Evolutionary conservation across 345 rosid species (phyloP).

Genomic region (Eucalyptus albens): DNA sequence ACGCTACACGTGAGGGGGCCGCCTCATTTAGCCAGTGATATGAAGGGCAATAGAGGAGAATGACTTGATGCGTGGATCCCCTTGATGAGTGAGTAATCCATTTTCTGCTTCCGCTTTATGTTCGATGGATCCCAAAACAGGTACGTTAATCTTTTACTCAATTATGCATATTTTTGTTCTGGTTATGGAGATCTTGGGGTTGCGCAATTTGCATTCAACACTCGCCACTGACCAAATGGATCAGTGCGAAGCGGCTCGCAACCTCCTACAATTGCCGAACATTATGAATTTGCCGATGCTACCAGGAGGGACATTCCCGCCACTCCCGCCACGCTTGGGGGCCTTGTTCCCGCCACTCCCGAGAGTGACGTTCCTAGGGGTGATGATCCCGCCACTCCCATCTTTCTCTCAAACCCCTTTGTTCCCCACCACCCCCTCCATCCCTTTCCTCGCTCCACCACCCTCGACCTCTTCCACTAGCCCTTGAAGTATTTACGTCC

Average conservation of each 20-base stretch:
- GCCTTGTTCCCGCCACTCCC: neutral
- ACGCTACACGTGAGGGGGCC: no score
- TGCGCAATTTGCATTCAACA: no score
- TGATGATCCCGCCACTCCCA: neutral
- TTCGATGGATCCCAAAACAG: no score
- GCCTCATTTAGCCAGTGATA: no score
- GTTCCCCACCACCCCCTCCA: neutral
- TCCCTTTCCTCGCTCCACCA: neutral
- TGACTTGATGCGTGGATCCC: no score
- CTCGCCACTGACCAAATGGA: neutral
- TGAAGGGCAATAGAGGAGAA: no score
- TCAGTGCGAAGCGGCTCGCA: neutral
- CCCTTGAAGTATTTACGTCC: neutral
- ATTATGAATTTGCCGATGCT: neutral
- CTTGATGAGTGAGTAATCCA: no score
- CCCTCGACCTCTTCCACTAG: neutral
- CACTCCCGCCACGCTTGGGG: neutral
- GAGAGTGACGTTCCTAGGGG: no score
- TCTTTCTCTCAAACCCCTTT: neutral
- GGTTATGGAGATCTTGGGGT: no score
- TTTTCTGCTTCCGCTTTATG: no score
- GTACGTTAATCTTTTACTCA: no score
- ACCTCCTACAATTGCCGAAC: neutral
- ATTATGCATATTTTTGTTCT: no score
- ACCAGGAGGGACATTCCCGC: neutral